A percentile compares a stretch with the other conserved stretches of the same genome.
Conservation (phyloP, 2,329 filamentous ascomycete genomes). For the Fusarium gaditjirri region DNA sequence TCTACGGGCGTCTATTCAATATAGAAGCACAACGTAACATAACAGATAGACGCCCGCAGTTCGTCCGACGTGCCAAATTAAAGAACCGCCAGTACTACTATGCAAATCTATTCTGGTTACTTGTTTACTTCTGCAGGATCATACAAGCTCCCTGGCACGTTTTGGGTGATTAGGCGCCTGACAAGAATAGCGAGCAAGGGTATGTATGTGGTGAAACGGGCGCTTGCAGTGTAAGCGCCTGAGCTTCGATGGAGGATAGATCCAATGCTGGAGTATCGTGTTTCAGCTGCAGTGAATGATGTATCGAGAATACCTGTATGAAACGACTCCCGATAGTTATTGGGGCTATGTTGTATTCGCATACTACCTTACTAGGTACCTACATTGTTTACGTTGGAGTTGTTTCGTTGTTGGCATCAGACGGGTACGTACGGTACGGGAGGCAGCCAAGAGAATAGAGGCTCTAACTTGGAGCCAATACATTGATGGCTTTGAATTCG, state of each 20-base stretch:
- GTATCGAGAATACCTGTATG: neutral
- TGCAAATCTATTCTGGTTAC: constrained; percentile 17
- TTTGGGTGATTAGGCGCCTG: constrained; percentile 14
- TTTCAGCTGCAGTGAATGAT: constrained; percentile 8
- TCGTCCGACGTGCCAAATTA: neutral
- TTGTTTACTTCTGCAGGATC: neutral
- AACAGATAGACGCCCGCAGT: constrained; percentile 11
- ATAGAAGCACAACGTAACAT: neutral
- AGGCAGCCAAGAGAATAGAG: constrained; percentile 29
- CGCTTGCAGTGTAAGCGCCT: constrained; percentile 35
- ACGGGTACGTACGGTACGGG: neutral
- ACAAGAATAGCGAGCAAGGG: constrained; percentile 16
- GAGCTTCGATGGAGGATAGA: constrained; percentile 1
- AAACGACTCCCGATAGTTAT: neutral
- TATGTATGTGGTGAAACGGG: constrained; percentile 23
- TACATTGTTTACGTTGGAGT: neutral
- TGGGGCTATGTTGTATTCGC: neutral
- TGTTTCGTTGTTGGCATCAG: constrained; percentile 1
- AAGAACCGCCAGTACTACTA: constrained; percentile 15
- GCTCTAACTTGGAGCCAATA: neutral
- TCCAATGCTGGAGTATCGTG: neutral
- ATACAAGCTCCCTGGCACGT: neutral
- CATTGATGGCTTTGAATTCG: neutral
- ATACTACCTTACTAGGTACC: neutral
- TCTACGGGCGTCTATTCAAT: constrained; percentile 8